These are phyloP conservation scores for Ochetophila trinervis DNA, from an alignment of 306 rosid genomes.

Conservation along the genomic window DNA sequence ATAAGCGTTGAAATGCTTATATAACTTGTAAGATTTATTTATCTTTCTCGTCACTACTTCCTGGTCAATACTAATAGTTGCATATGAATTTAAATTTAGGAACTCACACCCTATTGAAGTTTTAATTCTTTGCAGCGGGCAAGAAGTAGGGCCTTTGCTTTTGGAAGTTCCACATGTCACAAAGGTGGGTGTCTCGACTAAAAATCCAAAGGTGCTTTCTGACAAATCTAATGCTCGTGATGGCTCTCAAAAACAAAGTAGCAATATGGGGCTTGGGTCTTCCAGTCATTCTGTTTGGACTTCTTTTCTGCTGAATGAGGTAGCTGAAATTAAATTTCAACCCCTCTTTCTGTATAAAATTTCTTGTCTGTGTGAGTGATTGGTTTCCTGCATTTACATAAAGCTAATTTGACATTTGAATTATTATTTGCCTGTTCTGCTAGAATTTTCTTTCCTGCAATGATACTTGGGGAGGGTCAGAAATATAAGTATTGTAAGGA, in stretches of 20 bases:
- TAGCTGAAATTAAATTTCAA: constrained; percentile 17
- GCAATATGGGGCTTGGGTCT: constrained; percentile 26
- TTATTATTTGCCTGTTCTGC: too few relatives aligned
- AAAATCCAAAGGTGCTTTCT: constrained; percentile 29
- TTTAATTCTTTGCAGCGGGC: constrained; percentile 56
- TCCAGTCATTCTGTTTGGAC: constrained; percentile 32
- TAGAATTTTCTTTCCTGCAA: too few relatives aligned
- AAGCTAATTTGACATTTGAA: not conserved
- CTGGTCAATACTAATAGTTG: not conserved
- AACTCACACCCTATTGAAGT: constrained; percentile 8
- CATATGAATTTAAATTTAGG: not conserved
- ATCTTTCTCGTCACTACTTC: not conserved
- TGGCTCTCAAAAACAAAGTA: constrained; percentile 29
- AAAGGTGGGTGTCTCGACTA: constrained; percentile 24
- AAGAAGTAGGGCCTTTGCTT: constrained; percentile 58
- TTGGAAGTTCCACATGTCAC: constrained; percentile 45
- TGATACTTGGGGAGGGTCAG: not conserved
- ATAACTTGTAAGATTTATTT: not conserved
- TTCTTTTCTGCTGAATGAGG: constrained; percentile 50
- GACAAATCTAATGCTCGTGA: constrained; percentile 28
- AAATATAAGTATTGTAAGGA: too few relatives aligned
- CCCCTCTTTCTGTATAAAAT: not conserved
- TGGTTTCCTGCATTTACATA: too few relatives aligned
- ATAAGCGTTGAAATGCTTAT: not conserved
- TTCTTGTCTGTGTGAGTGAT: not conserved